phyloP scores from a whole-genome alignment of 352 stramenopile species.

The Pythium volutum region DNA sequence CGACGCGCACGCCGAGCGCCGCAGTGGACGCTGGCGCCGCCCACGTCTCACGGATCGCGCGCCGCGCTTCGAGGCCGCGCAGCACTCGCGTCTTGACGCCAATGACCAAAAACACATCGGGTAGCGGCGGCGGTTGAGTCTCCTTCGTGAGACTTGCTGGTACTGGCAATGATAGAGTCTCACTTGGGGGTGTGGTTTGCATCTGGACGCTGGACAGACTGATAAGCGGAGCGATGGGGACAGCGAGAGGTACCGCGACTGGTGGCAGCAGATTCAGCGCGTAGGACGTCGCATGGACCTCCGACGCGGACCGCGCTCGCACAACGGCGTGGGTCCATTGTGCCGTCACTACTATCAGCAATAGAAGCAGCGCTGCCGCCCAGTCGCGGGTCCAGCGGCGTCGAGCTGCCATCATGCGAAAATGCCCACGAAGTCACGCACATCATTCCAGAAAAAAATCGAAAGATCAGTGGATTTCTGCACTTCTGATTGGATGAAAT shows the following conservation, averaged over 20 bases:
- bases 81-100: conserved; percentile 42
- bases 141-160: too few relatives aligned
- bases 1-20: conserved; percentile 18
- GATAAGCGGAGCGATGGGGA: background rate
- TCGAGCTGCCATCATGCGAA: background rate
- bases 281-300: background rate
- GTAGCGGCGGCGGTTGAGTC: background rate
- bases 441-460: background rate
- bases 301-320: background rate
- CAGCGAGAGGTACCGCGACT: background rate
- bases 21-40: background rate
- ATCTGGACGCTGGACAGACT: too few relatives aligned
- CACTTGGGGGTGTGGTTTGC: background rate
- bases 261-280: background rate
- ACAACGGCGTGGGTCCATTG: background rate
- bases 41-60: conserved; percentile 36
- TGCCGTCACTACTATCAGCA: background rate
- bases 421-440: background rate
- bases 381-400: too few relatives aligned
- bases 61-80: conserved; percentile 26
- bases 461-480: background rate
- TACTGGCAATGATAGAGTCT: background rate
- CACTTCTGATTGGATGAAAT: background rate
- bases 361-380: background rate
- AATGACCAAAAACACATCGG: conserved; percentile 30